These are phyloP conservation scores for Blastobotrys robertii DNA, from an alignment of 805 yeast genomes.

Conservation along the genomic window DNA sequence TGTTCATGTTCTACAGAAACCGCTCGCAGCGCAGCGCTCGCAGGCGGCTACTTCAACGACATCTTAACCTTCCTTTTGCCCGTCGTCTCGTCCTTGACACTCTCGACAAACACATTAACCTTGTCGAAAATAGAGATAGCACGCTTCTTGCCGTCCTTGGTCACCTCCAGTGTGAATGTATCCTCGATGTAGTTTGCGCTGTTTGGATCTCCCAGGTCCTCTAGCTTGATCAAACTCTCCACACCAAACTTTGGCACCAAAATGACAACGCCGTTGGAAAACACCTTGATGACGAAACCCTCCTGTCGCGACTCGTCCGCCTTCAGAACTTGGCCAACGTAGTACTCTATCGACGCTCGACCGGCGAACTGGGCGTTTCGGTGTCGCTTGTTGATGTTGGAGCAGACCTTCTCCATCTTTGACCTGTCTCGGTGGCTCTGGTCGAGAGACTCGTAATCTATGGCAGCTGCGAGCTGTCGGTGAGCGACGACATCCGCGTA, in stretches of 20 bases:
- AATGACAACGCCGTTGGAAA: constrained; percentile 90
- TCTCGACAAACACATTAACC: constrained; percentile 72
- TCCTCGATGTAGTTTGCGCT: constrained; percentile 66
- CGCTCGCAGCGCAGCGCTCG: no score
- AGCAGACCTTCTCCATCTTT: constrained; percentile 81
- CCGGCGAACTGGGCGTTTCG: constrained; percentile 99
- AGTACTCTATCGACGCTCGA: constrained; percentile 93
- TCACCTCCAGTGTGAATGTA: constrained; percentile 54
- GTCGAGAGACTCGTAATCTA: constrained; percentile 80
- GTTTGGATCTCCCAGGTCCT: constrained; percentile 56
- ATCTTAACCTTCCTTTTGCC: constrained; percentile 90
- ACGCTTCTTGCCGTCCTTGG: constrained; percentile 34
- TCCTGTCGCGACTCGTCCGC: constrained; percentile 70
- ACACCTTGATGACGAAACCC: constrained; percentile 86
- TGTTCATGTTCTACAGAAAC: no score
- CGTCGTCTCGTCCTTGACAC: constrained; percentile 73
- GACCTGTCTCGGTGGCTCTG: constrained; percentile 75
- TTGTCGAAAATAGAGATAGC: constrained; percentile 70
- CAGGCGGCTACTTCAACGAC: constrained; percentile 19
- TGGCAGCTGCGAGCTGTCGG: constrained; percentile 96
- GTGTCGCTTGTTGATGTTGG: constrained; percentile 86
- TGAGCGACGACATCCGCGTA: constrained; percentile 98
- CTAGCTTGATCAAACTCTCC: constrained; percentile 82
- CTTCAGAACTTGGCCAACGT: constrained; percentile 96
- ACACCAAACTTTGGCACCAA: constrained; percentile 93